Base-by-base conservation (phyloP, 306 rosid genomes). In the Arachis hypogaea region DNA sequence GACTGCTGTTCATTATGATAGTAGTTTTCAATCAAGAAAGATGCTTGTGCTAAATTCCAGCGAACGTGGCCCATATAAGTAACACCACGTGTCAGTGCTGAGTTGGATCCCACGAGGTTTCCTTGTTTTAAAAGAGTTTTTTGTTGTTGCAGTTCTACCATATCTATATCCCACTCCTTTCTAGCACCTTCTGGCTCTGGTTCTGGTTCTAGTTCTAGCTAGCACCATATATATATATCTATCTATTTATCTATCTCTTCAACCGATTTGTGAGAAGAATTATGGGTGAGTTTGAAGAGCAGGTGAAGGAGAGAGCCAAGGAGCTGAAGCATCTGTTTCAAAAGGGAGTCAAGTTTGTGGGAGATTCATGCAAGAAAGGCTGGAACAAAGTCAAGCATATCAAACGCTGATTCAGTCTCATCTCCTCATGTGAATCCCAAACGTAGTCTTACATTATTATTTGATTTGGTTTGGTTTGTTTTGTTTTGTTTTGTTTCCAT, bases 291-390 rank as follows among this genome's bases (percentile, higher is more conserved):
- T 87, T 90, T 61, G 88, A 87, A 72, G 42, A 66, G 9, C 84
- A 87, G 75, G 80, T 90, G 91, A 90, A 81, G 84, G 28, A 51
- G 18, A 86, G 85, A 74, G 91, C 93, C 5, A 60, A 9, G 75
- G 93, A 59, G 77, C 79, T 93, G 61, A 86, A 82, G 85, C 22
- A 1, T 40, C 56, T 90, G 2, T 63, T 93, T 38, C 79, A 72
- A 73, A 93, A 82, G 69, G 95, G 98, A 0, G 84, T 87, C 42
- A 88, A 64, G 83, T 29, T 86, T 51, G 95, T 90, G 0, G 90
- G 93, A 45, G 59, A 86, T n/a, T 79, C 98, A 11, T 88, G 88
- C 89, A 93, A 82, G 88, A 93, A 87, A 76, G 93, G 98, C 1
- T 90, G 96, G 98, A 4, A 11, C 70, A 92, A 82, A 82, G 81